Base-by-base conservation (phyloP, 805 yeast species). In the Wickerhamiella azyma region DNA sequence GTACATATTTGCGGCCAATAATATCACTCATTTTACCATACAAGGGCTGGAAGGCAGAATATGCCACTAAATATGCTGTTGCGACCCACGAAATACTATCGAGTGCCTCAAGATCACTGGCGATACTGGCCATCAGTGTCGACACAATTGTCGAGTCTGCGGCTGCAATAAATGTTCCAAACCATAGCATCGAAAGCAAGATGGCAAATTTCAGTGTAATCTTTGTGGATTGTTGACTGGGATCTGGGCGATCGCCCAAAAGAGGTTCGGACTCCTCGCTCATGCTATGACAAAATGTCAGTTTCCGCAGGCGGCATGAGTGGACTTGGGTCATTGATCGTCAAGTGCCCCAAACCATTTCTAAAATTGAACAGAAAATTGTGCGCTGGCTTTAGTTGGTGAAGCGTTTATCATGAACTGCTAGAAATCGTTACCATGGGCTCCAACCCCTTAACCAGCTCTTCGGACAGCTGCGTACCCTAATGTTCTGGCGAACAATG, bases 11-110 rank as follows among this genome's bases (percentile, higher is more conserved):
- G 35, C 72, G 54, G 41, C 68, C 65, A 53, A 60, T 57, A 17
- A 82, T 72, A 53, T 83, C 89, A 37, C 81, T 72, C 30, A 81
- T 63, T 47, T 79, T 74, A 3, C 89, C 92, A 46, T 76, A 79
- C 24, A 81, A 58, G 0, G 86, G 88, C 61, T 81, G 88, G 59
- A 80, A 79, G 1, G 83, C 82, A 2, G 84, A 74, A 49, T 75
- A 77, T 1, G 88, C 78, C 24, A 83, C 62, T 29, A 82, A 64
- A 46, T 80, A 77, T 1, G 83, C 73, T 0, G 86, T 76, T 3
- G 86, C 85, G 2, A 81, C 79, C 88, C 89, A 81, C 2, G 77
- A 63, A 5, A 75, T 64, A 16, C 69, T 56, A 14, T 69, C 66
- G 36, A 77, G 66, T 41, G 73, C 75, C 39, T 74, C 61, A 56